Conservation (phyloP, 2,329 filamentous ascomycete species). For the Exophiala spinifera region DNA sequence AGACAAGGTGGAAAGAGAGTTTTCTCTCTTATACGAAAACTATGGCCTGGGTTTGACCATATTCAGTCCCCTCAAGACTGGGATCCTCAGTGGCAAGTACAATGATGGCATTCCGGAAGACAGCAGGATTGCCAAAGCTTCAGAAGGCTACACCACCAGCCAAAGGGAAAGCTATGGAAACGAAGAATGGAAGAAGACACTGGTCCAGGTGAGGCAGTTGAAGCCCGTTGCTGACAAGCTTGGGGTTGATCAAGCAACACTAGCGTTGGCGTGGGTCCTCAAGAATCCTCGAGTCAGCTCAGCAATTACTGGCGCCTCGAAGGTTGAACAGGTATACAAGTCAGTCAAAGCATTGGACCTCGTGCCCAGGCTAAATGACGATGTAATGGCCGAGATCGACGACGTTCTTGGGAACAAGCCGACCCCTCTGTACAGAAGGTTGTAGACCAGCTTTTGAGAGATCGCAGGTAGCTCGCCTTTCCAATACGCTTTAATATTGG, state of each 20-base stretch:
- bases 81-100: slow-evolving; percentile 67
- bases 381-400: slow-evolving; percentile 49
- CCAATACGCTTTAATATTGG: too few relatives aligned
- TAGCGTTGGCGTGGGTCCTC: slow-evolving; percentile 58
- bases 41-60: slow-evolving; percentile 61
- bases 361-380: slow-evolving; percentile 42
- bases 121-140: slow-evolving; percentile 56
- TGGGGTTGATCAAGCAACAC: slow-evolving; percentile 56
- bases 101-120: slow-evolving; percentile 60
- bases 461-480: neutral
- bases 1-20: slow-evolving; percentile 62
- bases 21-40: slow-evolving; percentile 58
- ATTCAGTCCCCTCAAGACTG: slow-evolving; percentile 60
- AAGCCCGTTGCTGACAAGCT: slow-evolving; percentile 62
- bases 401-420: slow-evolving; percentile 32
- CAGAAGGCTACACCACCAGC: slow-evolving; percentile 55
- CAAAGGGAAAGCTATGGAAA: slow-evolving; percentile 43
- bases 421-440: neutral
- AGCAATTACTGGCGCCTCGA: slow-evolving; percentile 41
- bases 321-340: slow-evolving; percentile 41
- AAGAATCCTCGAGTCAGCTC: slow-evolving; percentile 56
- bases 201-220: slow-evolving; percentile 58
- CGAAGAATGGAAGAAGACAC: slow-evolving; percentile 42
- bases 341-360: slow-evolving; percentile 45
- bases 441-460: neutral